A percentile compares a stretch with the other conserved stretches of the same genome.
phyloP scores from a whole-genome alignment of 768 basidiomycete species.

The Cystofilobasidium macerans region DNA sequence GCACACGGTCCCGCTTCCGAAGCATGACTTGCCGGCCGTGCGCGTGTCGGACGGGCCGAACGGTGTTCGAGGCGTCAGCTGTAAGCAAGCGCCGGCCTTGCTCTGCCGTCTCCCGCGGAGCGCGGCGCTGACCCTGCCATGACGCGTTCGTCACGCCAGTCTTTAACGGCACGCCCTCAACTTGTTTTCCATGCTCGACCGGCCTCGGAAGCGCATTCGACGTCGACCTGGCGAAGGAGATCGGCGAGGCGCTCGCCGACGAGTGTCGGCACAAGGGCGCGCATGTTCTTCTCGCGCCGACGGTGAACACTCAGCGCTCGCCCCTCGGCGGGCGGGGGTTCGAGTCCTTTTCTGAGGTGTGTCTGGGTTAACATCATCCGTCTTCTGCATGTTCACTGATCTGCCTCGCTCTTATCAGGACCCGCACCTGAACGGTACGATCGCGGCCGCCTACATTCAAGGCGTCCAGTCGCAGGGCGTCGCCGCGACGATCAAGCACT shows the following conservation, averaged over 20 bases:
- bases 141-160: neutral
- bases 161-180: conserved; percentile 54
- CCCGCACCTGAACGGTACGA: conserved; percentile 51
- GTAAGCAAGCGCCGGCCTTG: neutral
- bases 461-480: conserved; percentile 59
- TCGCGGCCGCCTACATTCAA: conserved; percentile 57
- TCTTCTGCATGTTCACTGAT: neutral
- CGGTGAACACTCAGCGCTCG: conserved; percentile 59
- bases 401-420: conserved; percentile 36
- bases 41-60: conserved; percentile 38
- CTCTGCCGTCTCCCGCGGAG: neutral
- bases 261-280: conserved; percentile 53
- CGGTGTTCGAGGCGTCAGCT: conserved; percentile 51
- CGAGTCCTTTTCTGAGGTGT: conserved; percentile 55
- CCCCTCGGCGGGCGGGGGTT: conserved; percentile 39
- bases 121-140: no score
- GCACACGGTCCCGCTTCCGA: conserved; percentile 51
- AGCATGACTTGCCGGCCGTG: conserved; percentile 55
- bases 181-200: conserved; percentile 60
- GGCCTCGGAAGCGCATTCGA: conserved; percentile 63
- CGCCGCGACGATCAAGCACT: conserved; percentile 63
- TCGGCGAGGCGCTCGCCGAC: conserved; percentile 51
- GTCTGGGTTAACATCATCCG: neutral
- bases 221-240: conserved; percentile 46
- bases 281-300: conserved; percentile 50